A percentile compares a stretch with the other conserved stretches of the same genome.
These are phyloP conservation scores for Sapria himalayana DNA, from an alignment of 345 rosid genomes.

Conservation along the genomic window DNA sequence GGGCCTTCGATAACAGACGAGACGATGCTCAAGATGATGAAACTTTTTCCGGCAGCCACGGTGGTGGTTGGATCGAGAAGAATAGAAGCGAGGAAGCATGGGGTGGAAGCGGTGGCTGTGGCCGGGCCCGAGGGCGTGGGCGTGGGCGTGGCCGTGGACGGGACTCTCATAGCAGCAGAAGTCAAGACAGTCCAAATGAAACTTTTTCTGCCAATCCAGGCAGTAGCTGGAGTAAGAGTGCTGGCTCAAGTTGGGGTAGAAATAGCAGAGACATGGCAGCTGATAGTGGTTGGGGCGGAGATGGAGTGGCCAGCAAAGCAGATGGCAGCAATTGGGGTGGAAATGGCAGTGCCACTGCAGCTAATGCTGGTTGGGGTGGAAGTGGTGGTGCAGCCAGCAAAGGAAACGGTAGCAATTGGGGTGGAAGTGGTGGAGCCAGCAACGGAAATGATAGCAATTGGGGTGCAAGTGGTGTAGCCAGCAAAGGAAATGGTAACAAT, in stretches of 20 bases:
- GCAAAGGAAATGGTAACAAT: no score
- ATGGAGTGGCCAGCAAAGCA: neutral
- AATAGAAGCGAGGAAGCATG: no score
- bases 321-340: neutral
- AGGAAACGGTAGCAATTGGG: neutral
- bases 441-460: no score
- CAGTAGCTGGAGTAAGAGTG: neutral
- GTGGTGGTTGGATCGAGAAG: no score
- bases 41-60: neutral
- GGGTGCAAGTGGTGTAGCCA: no score
- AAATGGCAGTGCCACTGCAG: conserved; percentile 2
- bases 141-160: neutral
- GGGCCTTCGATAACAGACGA: neutral
- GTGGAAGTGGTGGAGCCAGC: neutral
- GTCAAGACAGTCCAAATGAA: conserved; percentile 1
- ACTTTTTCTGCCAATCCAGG: neutral
- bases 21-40: no score
- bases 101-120: neutral
- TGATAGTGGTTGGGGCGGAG: neutral
- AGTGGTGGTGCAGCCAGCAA: neutral
- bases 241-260: conserved; percentile 1
- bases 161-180: neutral
- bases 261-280: neutral
- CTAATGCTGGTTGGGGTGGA: neutral
- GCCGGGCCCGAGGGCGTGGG: conserved; percentile 1